These are phyloP conservation scores for Dimargaris cristalligena DNA, from an alignment of 192 early-diverging fungal genomes.

Conservation along the genomic window DNA sequence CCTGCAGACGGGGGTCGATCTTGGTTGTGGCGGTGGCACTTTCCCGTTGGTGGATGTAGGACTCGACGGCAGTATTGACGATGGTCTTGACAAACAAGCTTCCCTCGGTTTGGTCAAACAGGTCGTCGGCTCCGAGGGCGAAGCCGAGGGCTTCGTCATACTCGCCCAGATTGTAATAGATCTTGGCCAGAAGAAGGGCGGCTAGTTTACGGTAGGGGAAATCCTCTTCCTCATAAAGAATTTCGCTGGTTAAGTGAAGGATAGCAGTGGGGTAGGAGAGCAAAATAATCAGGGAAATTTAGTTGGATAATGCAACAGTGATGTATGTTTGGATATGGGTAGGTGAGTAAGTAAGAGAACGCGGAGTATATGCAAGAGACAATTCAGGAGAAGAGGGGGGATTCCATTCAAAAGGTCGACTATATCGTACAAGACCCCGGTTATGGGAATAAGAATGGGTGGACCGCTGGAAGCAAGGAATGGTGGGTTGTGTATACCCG, in stretches of 20 bases:
- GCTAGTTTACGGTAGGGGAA: constrained; percentile 80
- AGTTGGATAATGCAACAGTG: too few species aligned
- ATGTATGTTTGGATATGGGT: too few species aligned
- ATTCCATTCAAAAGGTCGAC: too few species aligned
- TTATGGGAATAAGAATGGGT: too few species aligned
- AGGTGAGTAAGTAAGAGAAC: too few species aligned
- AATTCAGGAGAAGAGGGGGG: too few species aligned
- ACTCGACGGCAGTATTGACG: constrained; percentile 72
- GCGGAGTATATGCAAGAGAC: too few species aligned
- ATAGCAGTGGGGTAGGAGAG: not conserved
- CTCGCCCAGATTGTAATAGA: constrained; percentile 94
- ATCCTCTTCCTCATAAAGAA: constrained; percentile 78
- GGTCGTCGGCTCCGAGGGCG: constrained; percentile 81
- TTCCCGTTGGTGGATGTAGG: constrained; percentile 70
- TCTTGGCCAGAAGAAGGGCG: constrained; percentile 92
- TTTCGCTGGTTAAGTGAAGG: constrained; percentile 45
- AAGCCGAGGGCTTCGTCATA: constrained; percentile 89
- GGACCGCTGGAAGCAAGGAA: too few species aligned
- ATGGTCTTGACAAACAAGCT: constrained; percentile 90
- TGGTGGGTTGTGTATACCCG: too few species aligned
- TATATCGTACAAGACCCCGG: too few species aligned
- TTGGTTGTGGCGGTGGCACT: constrained; percentile 20
- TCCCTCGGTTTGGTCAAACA: constrained; percentile 67
- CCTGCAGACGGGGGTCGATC: constrained; percentile 69
- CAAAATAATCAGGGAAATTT: not conserved